Conservation (phyloP, 257 asterid species). For the Primulina eburnea region DNA sequence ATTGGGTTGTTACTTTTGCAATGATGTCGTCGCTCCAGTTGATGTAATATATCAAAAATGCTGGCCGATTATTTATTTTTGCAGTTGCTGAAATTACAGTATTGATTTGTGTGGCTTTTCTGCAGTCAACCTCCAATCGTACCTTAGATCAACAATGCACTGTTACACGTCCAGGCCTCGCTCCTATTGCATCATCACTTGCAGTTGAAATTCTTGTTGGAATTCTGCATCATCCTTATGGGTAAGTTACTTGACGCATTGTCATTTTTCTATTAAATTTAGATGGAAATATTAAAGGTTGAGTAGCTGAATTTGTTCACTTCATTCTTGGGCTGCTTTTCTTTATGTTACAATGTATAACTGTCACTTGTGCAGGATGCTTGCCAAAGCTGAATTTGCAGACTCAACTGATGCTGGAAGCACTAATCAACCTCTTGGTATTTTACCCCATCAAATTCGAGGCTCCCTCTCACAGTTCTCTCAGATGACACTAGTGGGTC, state of each 20-base stretch:
- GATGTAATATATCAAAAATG: slow-evolving; percentile 53
- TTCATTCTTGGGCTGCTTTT: slow-evolving; percentile 6
- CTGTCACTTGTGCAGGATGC: slow-evolving; percentile 44
- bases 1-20: slow-evolving; percentile 97
- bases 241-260: slow-evolving; percentile 40
- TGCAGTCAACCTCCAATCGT: slow-evolving; percentile 88
- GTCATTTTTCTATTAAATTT: background rate
- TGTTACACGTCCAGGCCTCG: slow-evolving; percentile 98
- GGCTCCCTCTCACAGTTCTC: slow-evolving; percentile 89
- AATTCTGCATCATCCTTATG: slow-evolving; percentile 80
- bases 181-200: slow-evolving; percentile 95
- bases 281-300: background rate
- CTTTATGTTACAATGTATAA: background rate
- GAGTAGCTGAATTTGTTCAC: slow-evolving; percentile 8
- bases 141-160: slow-evolving; percentile 98
- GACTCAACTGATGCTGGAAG: slow-evolving; percentile 43
- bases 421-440: slow-evolving; percentile 78
- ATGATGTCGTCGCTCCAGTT: slow-evolving; percentile 89
- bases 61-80: slow-evolving; percentile 8
- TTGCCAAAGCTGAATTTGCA: slow-evolving; percentile 74
- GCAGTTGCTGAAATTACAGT: background rate
- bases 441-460: slow-evolving; percentile 91
- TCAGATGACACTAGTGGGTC: slow-evolving; percentile 87
- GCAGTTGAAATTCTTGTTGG: slow-evolving; percentile 93
- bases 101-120: slow-evolving; percentile 19